These are phyloP conservation scores for Herpotrichia juniperi DNA, from an alignment of 2,329 filamentous ascomycete genomes.

Conservation along the genomic window DNA sequence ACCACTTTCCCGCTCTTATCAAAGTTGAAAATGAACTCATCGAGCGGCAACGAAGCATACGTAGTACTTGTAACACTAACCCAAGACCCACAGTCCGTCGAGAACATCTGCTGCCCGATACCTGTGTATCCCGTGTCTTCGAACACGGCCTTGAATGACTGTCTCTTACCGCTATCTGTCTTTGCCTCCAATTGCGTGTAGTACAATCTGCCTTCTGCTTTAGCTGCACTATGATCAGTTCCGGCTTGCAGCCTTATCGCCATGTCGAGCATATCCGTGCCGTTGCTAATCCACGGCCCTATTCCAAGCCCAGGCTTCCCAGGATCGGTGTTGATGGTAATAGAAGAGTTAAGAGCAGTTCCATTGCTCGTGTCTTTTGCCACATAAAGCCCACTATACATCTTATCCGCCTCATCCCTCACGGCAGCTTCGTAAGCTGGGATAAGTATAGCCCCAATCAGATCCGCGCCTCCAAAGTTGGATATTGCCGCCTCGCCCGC, in stretches of 20 bases:
- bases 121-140: conserved; percentile 25
- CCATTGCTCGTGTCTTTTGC: conserved; percentile 1
- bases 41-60: conserved; percentile 27
- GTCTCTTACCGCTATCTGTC: conserved; percentile 16
- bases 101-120: conserved; percentile 21
- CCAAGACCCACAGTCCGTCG: conserved; percentile 29
- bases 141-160: conserved; percentile 28
- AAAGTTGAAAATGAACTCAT: conserved; percentile 32
- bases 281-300: conserved; percentile 19
- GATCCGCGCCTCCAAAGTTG: conserved; percentile 16
- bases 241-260: conserved; percentile 20
- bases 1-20: conserved; percentile 23
- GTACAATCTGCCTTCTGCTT: conserved; percentile 24
- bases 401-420: conserved; percentile 16
- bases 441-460: conserved; percentile 17
- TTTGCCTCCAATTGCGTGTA: conserved; percentile 25
- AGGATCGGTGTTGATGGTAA: conserved; percentile 14
- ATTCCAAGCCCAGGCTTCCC: conserved; percentile 21
- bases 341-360: conserved; percentile 7
- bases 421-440: conserved; percentile 22
- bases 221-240: conserved; percentile 1
- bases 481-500: conserved; percentile 12
- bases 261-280: conserved; percentile 23
- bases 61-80: conserved; percentile 28
- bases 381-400: conserved; percentile 19